phyloP scores from a whole-genome alignment of 345 rosid species.

The Gossypium australe region DNA sequence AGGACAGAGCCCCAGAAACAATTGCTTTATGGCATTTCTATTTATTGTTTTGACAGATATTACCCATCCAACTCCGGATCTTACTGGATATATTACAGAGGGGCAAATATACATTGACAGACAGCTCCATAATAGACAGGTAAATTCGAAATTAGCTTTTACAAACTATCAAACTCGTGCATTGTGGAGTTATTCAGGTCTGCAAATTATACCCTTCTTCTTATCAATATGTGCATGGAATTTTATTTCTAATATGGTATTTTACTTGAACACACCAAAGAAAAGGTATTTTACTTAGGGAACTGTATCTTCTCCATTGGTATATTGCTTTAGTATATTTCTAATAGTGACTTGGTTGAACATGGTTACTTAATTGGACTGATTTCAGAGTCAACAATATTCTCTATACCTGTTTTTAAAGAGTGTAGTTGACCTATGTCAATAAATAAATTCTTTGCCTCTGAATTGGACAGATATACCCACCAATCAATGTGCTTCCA shows the following conservation, averaged over 20 bases:
- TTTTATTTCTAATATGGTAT: not conserved
- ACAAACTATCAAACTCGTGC: not conserved
- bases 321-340: not conserved
- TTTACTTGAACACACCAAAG: not conserved
- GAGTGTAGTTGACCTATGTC: not conserved
- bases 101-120: constrained; percentile 37
- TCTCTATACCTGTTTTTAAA: not conserved
- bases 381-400: not conserved
- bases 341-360: not conserved
- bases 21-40: not conserved
- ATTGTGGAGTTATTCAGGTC: not conserved
- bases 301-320: not conserved
- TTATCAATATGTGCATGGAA: not conserved
- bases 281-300: not conserved
- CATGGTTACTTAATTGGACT: not conserved
- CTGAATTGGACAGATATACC: constrained; percentile 69
- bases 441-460: not conserved
- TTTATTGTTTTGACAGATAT: constrained; percentile 51
- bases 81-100: constrained; percentile 96
- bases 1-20: not conserved
- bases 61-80: constrained; percentile 98
- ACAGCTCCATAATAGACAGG: constrained; percentile 83
- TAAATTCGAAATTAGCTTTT: constrained; percentile 10
- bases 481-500: constrained; percentile 97
- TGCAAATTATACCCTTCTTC: not conserved